These are phyloP conservation scores for Globisporangium nagaii DNA, from an alignment of 352 stramenopile species.

Conservation along the genomic window DNA sequence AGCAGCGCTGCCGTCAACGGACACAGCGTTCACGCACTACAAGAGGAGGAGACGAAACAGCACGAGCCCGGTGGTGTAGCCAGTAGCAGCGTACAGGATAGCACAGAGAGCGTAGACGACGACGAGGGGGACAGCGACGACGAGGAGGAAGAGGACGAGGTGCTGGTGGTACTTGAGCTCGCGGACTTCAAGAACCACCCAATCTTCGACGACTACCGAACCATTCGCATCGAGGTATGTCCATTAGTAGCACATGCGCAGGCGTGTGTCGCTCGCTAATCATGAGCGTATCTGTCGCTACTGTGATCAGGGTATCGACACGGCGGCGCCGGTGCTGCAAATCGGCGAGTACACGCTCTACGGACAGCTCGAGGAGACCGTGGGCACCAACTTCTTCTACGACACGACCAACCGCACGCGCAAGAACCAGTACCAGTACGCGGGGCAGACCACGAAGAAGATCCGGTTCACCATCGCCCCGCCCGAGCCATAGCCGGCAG, in stretches of 20 bases:
- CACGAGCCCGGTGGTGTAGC: background rate
- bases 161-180: constrained; percentile 67
- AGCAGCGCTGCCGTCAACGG: background rate
- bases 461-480: constrained; percentile 79
- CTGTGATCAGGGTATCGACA: constrained; percentile 55
- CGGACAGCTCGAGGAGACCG: constrained; percentile 63
- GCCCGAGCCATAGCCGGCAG: constrained; percentile 31
- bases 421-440: constrained; percentile 46
- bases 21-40: background rate
- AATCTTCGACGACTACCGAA: constrained; percentile 64
- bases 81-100: background rate
- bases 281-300: background rate
- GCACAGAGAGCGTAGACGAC: background rate
- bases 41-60: constrained; percentile 1
- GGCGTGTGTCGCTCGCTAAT: background rate
- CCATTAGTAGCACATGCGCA: background rate
- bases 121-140: constrained; percentile 16
- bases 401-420: constrained; percentile 45
- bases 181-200: constrained; percentile 81
- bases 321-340: constrained; percentile 43
- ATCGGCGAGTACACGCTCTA: constrained; percentile 73
- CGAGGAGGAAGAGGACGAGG: constrained; percentile 56
- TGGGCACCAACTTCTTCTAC: constrained; percentile 79
- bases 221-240: constrained; percentile 55
- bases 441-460: constrained; percentile 68